Evolutionary conservation across 352 stramenopile genomes (phyloP), one percentile per base, ranked within the genome.

Genomic region (Phytophthora ramorum): DNA sequence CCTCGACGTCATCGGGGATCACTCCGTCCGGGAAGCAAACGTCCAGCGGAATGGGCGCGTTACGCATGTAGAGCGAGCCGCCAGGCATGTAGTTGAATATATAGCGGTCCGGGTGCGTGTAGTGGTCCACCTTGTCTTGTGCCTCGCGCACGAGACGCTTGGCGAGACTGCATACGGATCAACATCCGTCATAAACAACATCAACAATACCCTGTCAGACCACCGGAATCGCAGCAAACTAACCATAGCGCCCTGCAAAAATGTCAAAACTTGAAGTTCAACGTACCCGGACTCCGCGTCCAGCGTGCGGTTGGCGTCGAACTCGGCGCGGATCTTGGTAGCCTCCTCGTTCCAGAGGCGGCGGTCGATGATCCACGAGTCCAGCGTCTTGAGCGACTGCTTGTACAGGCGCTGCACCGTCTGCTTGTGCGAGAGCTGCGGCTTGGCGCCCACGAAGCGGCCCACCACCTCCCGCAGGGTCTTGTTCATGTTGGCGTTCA

Each of bases 11-110:
- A 52, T 93, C 87, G n/a, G 93, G 93, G 57, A 81, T 81, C 45
- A 94, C 68, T 57, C 87, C 87, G 65, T 97, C 85, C 28, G 90
- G 87, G 73, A 93, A 99, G 78, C 87, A 96, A 51, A 96, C 87
- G 66, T 98, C 89, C 28, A 99, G 87, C 38, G 97, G 97, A 51
- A 97, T 93, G 26, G 98, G 96, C 35, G 97, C 92, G 78, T 99
- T 99, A 55, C 98, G 91, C 97, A 99, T 99, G 79, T 99, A 99
- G 54, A 98, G 95, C 63, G 93, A 96, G 55, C 98, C 98, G 44
- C 97, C 97, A 8, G 98, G 98, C 97, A 99, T 99, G 87, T 98
- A 98, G 65, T 98, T 94, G 65, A 97, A 92, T 54, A 98, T 94
- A 79, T 99, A 99, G 48, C 85, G 91, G 83, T 99, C 97, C 37